Evolutionary conservation across 2,329 filamentous ascomycete species (phyloP).

Genomic region (Fusarium equiseti): DNA sequence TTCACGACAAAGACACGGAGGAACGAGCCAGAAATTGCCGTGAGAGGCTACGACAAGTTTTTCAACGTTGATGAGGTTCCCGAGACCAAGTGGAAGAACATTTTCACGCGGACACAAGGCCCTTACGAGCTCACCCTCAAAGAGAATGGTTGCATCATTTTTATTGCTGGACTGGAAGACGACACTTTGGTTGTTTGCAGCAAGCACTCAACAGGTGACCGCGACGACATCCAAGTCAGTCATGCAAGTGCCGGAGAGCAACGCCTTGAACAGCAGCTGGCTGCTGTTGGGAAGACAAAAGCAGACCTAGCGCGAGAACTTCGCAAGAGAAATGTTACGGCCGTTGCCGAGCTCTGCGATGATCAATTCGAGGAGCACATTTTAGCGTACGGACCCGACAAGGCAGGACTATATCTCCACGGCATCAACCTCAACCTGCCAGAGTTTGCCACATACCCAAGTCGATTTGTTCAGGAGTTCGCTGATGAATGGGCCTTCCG

Average conservation of each 20-base stretch:
- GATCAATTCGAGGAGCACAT: conserved; percentile 98
- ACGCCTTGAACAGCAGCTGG: conserved; percentile 85
- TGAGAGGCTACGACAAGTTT: conserved; percentile 98
- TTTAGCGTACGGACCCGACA: conserved; percentile 83
- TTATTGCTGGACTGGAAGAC: conserved; percentile 91
- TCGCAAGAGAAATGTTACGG: conserved; percentile 86
- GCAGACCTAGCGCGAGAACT: conserved; percentile 82
- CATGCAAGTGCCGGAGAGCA: conserved; percentile 87
- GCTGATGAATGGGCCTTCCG: conserved; percentile 94
- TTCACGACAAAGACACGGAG: conserved; percentile 83
- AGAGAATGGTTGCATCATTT: conserved; percentile 99
- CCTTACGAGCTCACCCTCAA: conserved; percentile 97
- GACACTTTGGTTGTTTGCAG: conserved; percentile 95
- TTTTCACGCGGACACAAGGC: conserved; percentile 79
- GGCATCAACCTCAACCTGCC: conserved; percentile 97
- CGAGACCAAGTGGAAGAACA: conserved; percentile 85
- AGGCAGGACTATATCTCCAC: conserved; percentile 92
- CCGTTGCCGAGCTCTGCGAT: conserved; percentile 95
- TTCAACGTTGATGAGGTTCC: conserved; percentile 91
- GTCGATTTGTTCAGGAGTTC: conserved; percentile 86
- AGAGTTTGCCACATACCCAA: conserved; percentile 88
- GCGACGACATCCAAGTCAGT: conserved; percentile 78
- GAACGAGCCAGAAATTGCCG: conserved; percentile 80
- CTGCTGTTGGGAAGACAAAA: conserved; percentile 80
- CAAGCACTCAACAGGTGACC: conserved; percentile 92